These are phyloP conservation scores for Friedmanniomyces simplex DNA, from an alignment of 495 filamentous ascomycete species.

Conservation along the genomic window DNA sequence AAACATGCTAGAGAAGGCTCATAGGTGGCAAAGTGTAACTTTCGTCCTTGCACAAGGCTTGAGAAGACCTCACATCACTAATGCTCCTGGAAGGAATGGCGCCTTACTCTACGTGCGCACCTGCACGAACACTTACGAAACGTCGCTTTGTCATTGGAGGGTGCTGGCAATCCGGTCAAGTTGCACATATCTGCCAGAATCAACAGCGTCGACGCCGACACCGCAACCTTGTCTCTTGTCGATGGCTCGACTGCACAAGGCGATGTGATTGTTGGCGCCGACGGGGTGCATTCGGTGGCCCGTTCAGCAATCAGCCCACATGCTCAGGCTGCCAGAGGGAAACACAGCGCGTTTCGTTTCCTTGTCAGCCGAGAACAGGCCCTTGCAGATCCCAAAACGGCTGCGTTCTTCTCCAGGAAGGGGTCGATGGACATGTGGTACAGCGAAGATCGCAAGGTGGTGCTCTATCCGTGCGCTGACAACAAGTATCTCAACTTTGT, in stretches of 20 bases:
- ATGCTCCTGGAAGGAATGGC: conserved; percentile 25
- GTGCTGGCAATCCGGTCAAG: conserved; percentile 14
- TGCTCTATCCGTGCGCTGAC: conserved; percentile 48
- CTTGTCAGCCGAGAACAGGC: conserved; percentile 37
- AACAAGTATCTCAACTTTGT: conserved; percentile 49
- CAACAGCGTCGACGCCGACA: neutral
- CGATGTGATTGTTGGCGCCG: conserved; percentile 25
- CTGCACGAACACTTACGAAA: conserved; percentile 19
- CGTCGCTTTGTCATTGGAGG: conserved; percentile 10
- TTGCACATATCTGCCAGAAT: neutral
- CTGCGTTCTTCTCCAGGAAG: conserved; percentile 30
- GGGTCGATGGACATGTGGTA: conserved; percentile 42
- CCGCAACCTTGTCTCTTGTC: conserved; percentile 11
- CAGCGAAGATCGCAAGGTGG: conserved; percentile 40
- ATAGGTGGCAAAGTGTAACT: conserved; percentile 8
- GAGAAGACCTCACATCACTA: too few species aligned
- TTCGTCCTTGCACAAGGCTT: conserved; percentile 17
- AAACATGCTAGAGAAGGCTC: neutral
- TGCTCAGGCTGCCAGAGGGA: conserved; percentile 30
- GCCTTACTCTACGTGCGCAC: conserved; percentile 19
- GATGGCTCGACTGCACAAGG: conserved; percentile 11
- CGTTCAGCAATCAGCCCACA: neutral
- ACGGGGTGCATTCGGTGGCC: conserved; percentile 23
- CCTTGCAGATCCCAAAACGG: conserved; percentile 38
- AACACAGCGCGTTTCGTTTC: conserved; percentile 46